Evolutionary conservation across 805 yeast species (phyloP), one percentile per base, ranked within the genome.

Genomic region (Hanseniaspora opuntiae): DNA sequence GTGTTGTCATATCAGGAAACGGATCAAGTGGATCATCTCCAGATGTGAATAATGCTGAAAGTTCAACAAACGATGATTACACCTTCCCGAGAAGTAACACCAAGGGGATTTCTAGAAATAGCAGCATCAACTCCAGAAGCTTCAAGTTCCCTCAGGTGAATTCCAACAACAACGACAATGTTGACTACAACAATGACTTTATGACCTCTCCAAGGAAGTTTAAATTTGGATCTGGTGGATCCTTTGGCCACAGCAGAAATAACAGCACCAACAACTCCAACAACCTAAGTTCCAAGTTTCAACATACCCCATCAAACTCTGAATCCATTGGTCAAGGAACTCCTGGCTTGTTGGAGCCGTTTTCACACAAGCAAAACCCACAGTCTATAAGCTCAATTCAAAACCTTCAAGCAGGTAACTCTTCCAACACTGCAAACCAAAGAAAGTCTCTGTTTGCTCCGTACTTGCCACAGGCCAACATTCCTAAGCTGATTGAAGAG

Each of bases 381-480:
- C 73, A 81, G 17, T 77, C 90, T 59, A 78, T 82, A 51, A 87
- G 95, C 0, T 77, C 60, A 22, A 59, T 56, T 9, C 59, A 68
- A 48, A 66, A 62, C 56, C 60, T 63, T 20, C 62, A 65, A 47
- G 68, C 65, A 49, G 71, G 69, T 55, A 68, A 65, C 49, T 71
- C 69, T 56, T 36, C 52, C 14, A 28, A 19, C 35, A 42, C 72
- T 40, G 70, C 69, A 54, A 75, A 74, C 45, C 70, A 69, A 12
- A 74, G 93, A 60, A 85, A 84, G 61, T 85, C 96, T 0, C 74
- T 93, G 50, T 93, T 93, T 71, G 95, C 97, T 16, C 98, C 98
- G 6, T 93, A 93, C 64, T 74, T 93, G 51, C 96, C 97, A 4
- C 98, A 93, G 64, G 83, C 88, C 3, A 81, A 94, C 3, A 78